Evolutionary conservation across 441 rosid species (phyloP), one percentile per base, ranked within the genome.

Genomic region (Erysimum cheiri): DNA sequence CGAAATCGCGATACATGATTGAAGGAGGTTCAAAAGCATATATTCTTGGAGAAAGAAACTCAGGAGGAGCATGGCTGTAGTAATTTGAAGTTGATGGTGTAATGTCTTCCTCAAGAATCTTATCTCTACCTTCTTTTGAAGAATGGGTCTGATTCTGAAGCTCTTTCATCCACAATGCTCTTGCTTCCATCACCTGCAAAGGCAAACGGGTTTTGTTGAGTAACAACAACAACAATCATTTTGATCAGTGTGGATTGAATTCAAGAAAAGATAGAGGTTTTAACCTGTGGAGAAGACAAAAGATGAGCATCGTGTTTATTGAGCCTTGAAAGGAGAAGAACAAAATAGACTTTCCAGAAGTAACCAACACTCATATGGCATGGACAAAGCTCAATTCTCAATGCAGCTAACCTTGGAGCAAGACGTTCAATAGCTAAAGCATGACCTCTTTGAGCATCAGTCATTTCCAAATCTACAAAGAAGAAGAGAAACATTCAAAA

Each of bases 291-390:
- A 5, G 93, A 83, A 39, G 87, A 86, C 74, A 88, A 77, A 79
- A 81, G 77, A 58, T 80, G 83, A 17, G 91, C 88, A 70, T 86
- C 91, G 70, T 72, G 78, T 69, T 85, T 88, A 77, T 77, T 80
- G 37, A 88, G 91, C 73, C 93, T 80, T 19, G 93, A 84, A 77
- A 71, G 89, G 53, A 88, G 78, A 64, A 88, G 93, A 78, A 88
- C 93, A 69, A 86, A 88, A 69, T 88, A 88, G 72, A 88, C 89
- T 80, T 86, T 88, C 91, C 91, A 88, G 76, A 86, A 88, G 82
- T 84, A 88, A 78, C 83, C 77, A 71, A 81, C 83, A 28, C 66
- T 83, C 89, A 88, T 83, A 74, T 88, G 91, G 70, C 84, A 88
- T 1, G 93, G 93, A 54, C 88, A 86, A 65, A 88, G 88, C 32